These are phyloP conservation scores for Thalassiosira livingstoniorum DNA, from an alignment of 352 stramenopile species.

Conservation along the genomic window DNA sequence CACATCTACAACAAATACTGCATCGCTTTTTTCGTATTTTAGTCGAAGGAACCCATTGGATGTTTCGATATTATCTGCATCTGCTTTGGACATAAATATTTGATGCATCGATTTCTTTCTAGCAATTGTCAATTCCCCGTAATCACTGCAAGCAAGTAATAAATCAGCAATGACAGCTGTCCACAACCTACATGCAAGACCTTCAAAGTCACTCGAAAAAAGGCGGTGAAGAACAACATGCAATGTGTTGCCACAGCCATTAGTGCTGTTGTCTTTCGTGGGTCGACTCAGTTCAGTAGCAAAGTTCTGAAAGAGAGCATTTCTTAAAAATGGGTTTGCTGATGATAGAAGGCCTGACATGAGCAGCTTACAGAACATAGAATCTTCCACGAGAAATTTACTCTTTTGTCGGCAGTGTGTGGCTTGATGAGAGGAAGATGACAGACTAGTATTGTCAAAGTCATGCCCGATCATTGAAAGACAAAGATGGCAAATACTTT, in stretches of 20 bases:
- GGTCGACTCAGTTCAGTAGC: too few relatives aligned
- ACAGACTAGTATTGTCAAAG: slow-evolving; percentile 36
- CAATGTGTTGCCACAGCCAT: too few relatives aligned
- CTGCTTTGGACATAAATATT: slow-evolving; percentile 22
- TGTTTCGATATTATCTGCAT: neutral
- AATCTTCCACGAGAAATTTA: neutral
- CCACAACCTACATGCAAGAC: slow-evolving; percentile 72
- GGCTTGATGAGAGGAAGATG: neutral
- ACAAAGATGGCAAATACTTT: slow-evolving; percentile 76
- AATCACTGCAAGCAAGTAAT: slow-evolving; percentile 61
- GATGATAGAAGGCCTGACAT: slow-evolving; percentile 47
- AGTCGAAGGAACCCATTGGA: slow-evolving; percentile 34
- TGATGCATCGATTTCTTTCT: slow-evolving; percentile 21
- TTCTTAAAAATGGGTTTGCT: too few relatives aligned
- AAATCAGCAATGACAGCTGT: slow-evolving; percentile 79
- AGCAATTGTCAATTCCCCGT: slow-evolving; percentile 23
- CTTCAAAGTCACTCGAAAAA: slow-evolving; percentile 78
- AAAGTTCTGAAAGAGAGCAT: too few relatives aligned
- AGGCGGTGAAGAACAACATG: slow-evolving; percentile 71
- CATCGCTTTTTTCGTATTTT: slow-evolving; percentile 3
- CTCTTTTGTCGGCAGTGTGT: neutral
- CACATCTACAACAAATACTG: neutral
- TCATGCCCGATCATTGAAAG: slow-evolving; percentile 55
- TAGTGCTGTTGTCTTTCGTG: too few relatives aligned
- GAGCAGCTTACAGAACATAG: too few relatives aligned